phyloP scores from a whole-genome alignment of 352 stramenopile genomes.

The Pythium plurisporium region DNA sequence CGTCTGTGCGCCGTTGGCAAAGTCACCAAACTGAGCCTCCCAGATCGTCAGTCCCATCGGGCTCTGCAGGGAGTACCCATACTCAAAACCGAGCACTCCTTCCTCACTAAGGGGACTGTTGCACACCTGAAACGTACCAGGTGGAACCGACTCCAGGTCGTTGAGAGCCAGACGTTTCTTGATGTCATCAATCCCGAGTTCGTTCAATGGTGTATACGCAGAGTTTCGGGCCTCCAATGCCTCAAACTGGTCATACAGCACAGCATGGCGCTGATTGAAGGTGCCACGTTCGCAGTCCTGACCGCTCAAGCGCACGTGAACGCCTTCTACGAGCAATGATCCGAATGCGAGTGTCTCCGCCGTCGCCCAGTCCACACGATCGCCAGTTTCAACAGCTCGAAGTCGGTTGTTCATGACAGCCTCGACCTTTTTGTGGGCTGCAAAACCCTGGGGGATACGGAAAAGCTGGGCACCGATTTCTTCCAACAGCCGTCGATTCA shows the following conservation, averaged over 20 bases:
- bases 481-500: conserved; percentile 69
- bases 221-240: conserved; percentile 70
- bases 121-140: conserved; percentile 65
- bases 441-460: conserved; percentile 76
- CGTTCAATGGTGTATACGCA: conserved; percentile 95
- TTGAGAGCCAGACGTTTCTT: conserved; percentile 34
- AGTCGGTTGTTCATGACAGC: conserved; percentile 86
- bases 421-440: too few relatives aligned
- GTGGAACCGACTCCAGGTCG: conserved; percentile 32
- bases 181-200: conserved; percentile 45
- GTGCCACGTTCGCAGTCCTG: conserved; percentile 89
- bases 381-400: conserved; percentile 71
- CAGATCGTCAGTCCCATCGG: conserved; percentile 85
- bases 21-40: conserved; percentile 90
- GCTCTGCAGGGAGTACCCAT: conserved; percentile 81
- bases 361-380: conserved; percentile 85
- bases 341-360: conserved; percentile 87
- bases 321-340: conserved; percentile 77
- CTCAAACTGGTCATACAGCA: conserved; percentile 86
- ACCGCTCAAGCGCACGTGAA: conserved; percentile 79
- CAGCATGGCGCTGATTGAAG: conserved; percentile 87
- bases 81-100: conserved; percentile 84
- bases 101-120: conserved; percentile 84
- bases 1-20: conserved; percentile 84
- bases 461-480: conserved; percentile 75